These are phyloP conservation scores for Chrysopogon serrulatus DNA, from an alignment of 176 grass and related monocot species.

Conservation along the genomic window DNA sequence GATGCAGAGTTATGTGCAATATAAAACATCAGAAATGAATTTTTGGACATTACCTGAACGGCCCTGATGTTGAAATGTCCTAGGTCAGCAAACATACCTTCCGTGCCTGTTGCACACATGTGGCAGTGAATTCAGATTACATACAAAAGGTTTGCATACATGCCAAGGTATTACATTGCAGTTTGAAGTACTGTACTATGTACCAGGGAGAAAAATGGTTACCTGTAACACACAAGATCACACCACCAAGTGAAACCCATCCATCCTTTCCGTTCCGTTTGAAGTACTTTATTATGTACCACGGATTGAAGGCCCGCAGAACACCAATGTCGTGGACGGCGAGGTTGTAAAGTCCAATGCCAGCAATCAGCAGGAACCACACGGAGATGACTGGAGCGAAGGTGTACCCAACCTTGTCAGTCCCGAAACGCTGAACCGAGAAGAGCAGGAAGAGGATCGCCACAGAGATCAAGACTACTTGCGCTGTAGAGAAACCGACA, in stretches of 20 bases:
- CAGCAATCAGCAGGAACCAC: conserved; percentile 67
- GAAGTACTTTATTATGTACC: conserved; percentile 69
- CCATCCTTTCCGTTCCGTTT: conserved; percentile 50
- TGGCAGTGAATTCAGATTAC: not conserved
- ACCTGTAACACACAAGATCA: conserved; percentile 80
- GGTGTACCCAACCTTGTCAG: conserved; percentile 82
- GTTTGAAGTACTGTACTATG: no score
- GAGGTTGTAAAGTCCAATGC: conserved; percentile 60
- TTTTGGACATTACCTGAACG: conserved; percentile 44
- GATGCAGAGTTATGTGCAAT: not conserved
- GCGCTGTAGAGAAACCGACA: conserved; percentile 36
- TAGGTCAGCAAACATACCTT: conserved; percentile 82
- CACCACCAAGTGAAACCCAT: conserved; percentile 75
- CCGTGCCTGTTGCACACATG: conserved; percentile 51
- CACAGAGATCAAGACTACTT: conserved; percentile 56
- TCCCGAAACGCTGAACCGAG: conserved; percentile 66
- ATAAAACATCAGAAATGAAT: not conserved
- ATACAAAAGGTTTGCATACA: not conserved
- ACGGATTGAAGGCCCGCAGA: conserved; percentile 65
- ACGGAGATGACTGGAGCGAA: conserved; percentile 71
- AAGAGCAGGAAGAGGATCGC: conserved; percentile 70
- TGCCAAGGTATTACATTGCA: not conserved
- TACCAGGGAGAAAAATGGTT: not conserved
- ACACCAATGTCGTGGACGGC: conserved; percentile 44
- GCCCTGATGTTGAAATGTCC: conserved; percentile 82